Conservation (phyloP, 2,329 filamentous ascomycete species). For the Claviceps capensis region DNA sequence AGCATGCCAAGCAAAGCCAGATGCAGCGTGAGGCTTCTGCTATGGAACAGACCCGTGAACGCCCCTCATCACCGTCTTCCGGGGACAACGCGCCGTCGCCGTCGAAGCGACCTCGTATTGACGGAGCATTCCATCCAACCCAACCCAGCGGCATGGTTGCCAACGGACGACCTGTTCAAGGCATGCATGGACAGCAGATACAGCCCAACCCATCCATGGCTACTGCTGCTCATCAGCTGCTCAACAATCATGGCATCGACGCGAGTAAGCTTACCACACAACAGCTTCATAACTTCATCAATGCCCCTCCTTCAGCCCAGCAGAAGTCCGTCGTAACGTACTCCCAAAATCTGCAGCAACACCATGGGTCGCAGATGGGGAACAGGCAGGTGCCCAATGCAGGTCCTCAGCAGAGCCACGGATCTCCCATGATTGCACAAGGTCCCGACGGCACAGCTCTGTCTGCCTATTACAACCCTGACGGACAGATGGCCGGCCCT, state of each 20-base stretch:
- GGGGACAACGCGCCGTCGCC: conserved; percentile 85
- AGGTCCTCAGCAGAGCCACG: conserved; percentile 58
- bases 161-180: conserved; percentile 57
- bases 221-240: conserved; percentile 43
- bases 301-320: conserved; percentile 47
- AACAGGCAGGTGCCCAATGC: conserved; percentile 67
- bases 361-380: conserved; percentile 69
- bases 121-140: conserved; percentile 59
- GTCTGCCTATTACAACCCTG: conserved; percentile 48
- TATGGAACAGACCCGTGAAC: conserved; percentile 71
- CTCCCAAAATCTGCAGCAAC: conserved; percentile 69
- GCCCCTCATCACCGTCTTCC: conserved; percentile 68
- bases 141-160: conserved; percentile 53
- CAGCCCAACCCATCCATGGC: conserved; percentile 35
- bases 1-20: conserved; percentile 58
- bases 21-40: conserved; percentile 83
- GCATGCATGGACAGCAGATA: conserved; percentile 60
- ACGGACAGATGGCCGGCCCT: conserved; percentile 42
- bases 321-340: conserved; percentile 81
- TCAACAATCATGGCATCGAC: conserved; percentile 60
- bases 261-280: conserved; percentile 57
- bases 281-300: conserved; percentile 55
- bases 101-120: conserved; percentile 74
- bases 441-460: conserved; percentile 51
- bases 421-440: conserved; percentile 68